Base-by-base conservation (phyloP, 169 alveolate genomes). In the Eimeria sp. region DNA sequence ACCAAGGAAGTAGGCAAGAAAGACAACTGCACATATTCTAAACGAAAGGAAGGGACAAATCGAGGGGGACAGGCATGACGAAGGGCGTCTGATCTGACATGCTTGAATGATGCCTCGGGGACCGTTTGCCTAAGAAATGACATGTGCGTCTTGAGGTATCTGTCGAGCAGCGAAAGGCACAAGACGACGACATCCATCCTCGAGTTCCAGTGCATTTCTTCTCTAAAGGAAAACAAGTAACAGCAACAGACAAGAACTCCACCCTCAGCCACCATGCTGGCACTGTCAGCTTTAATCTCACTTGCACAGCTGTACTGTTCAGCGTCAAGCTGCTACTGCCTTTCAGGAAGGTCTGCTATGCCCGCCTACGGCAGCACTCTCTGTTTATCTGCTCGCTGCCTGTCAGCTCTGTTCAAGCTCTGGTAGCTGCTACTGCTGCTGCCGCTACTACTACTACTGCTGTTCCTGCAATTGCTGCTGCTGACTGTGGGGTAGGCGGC, bases 401-500 rank as follows among this genome's bases (percentile, higher is more conserved):
- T 20, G 20, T 13, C 57, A 3, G 43, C 61, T 51, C 49, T 82
- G 2, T 10, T 51, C 90, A 4, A 47, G 65, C 18, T 10, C 47
- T 14, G n/a, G 51, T 30, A 27, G 78, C 61, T 30, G 61, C 58
- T 84, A 54, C 61, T 54, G 1, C 65, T 49, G 57, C 49, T 30
- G n/a, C 9, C 40, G 34, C 67, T 80, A 70, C 43, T 83, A 14
- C 75, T 20, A 57, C 75, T n/a, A 54, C 80, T 54, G 78, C 61
- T 57, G 61, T 40, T 61, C 40, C 43, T 34, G 92, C 20, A 18
- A 47, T 45, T 84, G 80, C 45, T 84, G 78, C 40, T 84, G 43
- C 92, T 84, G 20, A 84, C 92, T 20, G 58, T 61, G 58, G 78
- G 63, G 78, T 34, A 2, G 70, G 92, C 18, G 92, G 92, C 30